phyloP scores from a whole-genome alignment of 2,329 filamentous ascomycete species.

The Dothideomycetidae sp. region DNA sequence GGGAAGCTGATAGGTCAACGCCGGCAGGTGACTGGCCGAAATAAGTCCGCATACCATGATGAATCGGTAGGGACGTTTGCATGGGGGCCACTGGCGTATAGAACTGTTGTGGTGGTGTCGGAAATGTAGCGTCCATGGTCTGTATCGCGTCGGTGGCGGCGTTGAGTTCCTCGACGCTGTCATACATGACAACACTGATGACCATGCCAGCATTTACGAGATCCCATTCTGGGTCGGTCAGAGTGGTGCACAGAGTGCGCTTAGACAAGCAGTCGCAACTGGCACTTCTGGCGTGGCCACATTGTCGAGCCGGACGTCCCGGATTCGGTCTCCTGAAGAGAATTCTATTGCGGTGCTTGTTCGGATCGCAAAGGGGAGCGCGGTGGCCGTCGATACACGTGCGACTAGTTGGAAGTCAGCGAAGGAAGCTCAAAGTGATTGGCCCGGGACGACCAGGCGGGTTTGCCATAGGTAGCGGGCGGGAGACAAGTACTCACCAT shows the following conservation, averaged over 20 bases:
- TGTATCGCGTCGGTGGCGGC: not conserved
- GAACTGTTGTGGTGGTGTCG: not conserved
- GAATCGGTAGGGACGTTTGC: too few relatives aligned
- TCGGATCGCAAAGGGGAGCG: conserved; percentile 11
- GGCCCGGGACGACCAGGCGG: too few relatives aligned
- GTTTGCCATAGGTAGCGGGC: too few relatives aligned
- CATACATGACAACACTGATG: conserved; percentile 10
- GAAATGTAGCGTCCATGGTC: not conserved
- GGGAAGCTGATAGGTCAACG: not conserved
- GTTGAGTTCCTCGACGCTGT: conserved; percentile 7
- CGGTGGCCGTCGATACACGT: conserved; percentile 12
- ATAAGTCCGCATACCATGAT: too few relatives aligned
- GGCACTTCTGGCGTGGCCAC: conserved; percentile 10
- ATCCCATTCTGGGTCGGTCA: conserved; percentile 10
- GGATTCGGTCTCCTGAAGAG: conserved; percentile 10
- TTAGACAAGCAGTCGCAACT: conserved; percentile 11
- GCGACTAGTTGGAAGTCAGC: conserved; percentile 7
- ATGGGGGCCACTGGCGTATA: conserved; percentile 1
- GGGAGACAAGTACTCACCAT: conserved; percentile 11
- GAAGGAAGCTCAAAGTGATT: too few relatives aligned
- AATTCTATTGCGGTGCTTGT: conserved; percentile 11
- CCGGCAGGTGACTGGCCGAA: conserved; percentile 8
- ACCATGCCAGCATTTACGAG: conserved; percentile 3
- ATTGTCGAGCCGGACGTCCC: conserved; percentile 10
- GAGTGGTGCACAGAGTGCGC: conserved; percentile 9